Conservation (phyloP, 345 rosid species). For the Bretschneidera sinensis region DNA sequence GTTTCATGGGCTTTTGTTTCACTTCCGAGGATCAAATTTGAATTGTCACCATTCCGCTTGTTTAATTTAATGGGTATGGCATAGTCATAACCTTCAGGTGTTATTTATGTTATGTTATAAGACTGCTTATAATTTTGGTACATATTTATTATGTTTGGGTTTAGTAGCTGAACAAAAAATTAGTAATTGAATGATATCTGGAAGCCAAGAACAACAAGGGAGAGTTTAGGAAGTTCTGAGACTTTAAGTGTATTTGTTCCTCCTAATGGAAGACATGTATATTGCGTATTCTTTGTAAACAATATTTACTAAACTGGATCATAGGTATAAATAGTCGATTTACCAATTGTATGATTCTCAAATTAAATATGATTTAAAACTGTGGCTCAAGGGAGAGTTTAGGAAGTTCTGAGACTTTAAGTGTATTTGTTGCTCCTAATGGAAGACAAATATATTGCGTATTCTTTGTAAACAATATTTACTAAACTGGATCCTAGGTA, state of each 20-base stretch:
- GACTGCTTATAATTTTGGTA: neutral
- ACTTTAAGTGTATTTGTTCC: neutral
- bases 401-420: neutral
- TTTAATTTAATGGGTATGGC: slow-evolving; percentile 93
- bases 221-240: neutral
- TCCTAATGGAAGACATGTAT: too few relatives aligned
- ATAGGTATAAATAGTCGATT: too few relatives aligned
- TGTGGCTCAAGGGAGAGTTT: neutral
- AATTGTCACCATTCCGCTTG: slow-evolving; percentile 84
- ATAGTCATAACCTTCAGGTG: slow-evolving; percentile 7
- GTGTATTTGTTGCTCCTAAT: neutral
- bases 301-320: too few relatives aligned
- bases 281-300: too few relatives aligned
- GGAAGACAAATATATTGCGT: too few relatives aligned
- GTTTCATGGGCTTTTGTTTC: slow-evolving; percentile 96
- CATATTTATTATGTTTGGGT: slow-evolving; percentile 2
- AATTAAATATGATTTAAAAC: too few relatives aligned
- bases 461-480: too few relatives aligned
- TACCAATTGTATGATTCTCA: too few relatives aligned
- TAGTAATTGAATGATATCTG: neutral
- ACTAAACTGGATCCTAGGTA: too few relatives aligned
- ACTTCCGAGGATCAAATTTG: slow-evolving; percentile 93
- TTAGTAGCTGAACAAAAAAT: neutral
- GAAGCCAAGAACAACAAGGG: neutral
- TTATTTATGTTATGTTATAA: neutral